These are phyloP conservation scores for Isabelozyma gotoi DNA, from an alignment of 805 yeast species.

Conservation along the genomic window DNA sequence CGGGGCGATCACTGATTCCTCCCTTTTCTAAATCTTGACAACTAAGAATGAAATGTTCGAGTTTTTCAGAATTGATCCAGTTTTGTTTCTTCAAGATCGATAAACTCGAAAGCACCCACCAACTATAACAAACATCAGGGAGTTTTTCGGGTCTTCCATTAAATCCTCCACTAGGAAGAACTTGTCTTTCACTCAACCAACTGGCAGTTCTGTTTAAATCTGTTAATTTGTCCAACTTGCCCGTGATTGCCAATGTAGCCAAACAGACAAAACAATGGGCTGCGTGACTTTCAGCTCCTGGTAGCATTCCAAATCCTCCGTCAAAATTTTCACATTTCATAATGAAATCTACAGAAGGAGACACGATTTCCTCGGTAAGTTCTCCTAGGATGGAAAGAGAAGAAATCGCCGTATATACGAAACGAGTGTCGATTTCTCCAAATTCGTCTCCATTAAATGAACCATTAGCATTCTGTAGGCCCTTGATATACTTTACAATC, in stretches of 20 bases:
- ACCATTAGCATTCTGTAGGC: constrained; percentile 60
- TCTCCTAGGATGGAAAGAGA: constrained; percentile 67
- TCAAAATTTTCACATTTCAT: constrained; percentile 81
- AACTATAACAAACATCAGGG: constrained; percentile 96
- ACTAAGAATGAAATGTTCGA: constrained; percentile 64
- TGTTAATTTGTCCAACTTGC: constrained; percentile 48
- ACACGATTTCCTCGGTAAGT: constrained; percentile 53
- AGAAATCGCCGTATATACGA: constrained; percentile 79
- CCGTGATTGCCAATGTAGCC: constrained; percentile 73
- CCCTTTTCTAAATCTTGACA: constrained; percentile 82
- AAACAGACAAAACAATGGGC: constrained; percentile 89
- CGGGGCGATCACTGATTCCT: constrained; percentile 91
- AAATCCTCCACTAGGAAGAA: constrained; percentile 75
- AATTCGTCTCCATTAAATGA: constrained; percentile 86
- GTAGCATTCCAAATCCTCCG: constrained; percentile 92
- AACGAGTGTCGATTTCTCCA: constrained; percentile 92
- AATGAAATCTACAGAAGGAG: constrained; percentile 66
- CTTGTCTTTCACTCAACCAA: constrained; percentile 94
- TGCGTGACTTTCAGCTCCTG: constrained; percentile 94
- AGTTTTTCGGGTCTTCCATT: constrained; percentile 95
- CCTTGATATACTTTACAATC: constrained; percentile 24
- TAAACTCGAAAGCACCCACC: constrained; percentile 91
- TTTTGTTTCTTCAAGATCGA: constrained; percentile 63
- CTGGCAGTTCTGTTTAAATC: constrained; percentile 48
- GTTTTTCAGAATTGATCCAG: constrained; percentile 72